Evolutionary conservation across 495 filamentous ascomycete genomes (phyloP), one percentile per base, ranked within the genome.

Genomic region (Aspergillus egyptiacus): DNA sequence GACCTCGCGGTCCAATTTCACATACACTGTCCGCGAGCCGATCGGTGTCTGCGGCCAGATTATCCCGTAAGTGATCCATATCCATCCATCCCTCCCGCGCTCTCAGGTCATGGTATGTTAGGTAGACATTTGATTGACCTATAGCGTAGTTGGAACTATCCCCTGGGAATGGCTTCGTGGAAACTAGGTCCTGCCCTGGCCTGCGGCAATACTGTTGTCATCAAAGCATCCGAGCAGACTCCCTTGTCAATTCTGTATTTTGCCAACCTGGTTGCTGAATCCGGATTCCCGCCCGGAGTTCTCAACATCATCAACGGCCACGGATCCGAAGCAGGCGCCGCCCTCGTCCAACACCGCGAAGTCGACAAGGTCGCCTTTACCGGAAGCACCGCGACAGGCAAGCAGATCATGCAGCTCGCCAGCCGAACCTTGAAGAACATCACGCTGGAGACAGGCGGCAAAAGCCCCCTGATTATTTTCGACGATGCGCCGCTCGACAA

Each of bases 141-240:
- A n/a, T n/a, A n/a, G n/a, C n/a, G n/a, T n/a, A n/a, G n/a, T n/a
- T 69, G 68, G 66, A 69, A 71, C 51, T 54, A 53, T 3, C 61
- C 61, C 2, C 45, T 68, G 57, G 94, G 94, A 86, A 87, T 89
- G 5, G 84, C 86, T 0, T 61, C 63, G 19, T 69, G 66, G 66
- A 83, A 82, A 51, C 53, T 80, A 5, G 80, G 74, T 4, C 76
- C 79, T 0, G 77, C 79, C 0, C 56, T 84, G 1, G 74, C 73
- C 0, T 70, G 75, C 0, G 81, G 81, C 0, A 82, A 83, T 58
- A 70, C 69, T 2, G 68, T 96, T 44, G 83, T 97, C 57, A 70
- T 97, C 51, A 97, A 97, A 70, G 83, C 89, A 7, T 94, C 91
- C 0, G 91, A 97, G 69, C 80, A 87, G 48, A 89, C 95, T 41